A percentile compares a stretch with the other conserved stretches of the same genome.
phyloP scores from a whole-genome alignment of 1,139 yeast genomes.

The Candida frijolesensis region DNA sequence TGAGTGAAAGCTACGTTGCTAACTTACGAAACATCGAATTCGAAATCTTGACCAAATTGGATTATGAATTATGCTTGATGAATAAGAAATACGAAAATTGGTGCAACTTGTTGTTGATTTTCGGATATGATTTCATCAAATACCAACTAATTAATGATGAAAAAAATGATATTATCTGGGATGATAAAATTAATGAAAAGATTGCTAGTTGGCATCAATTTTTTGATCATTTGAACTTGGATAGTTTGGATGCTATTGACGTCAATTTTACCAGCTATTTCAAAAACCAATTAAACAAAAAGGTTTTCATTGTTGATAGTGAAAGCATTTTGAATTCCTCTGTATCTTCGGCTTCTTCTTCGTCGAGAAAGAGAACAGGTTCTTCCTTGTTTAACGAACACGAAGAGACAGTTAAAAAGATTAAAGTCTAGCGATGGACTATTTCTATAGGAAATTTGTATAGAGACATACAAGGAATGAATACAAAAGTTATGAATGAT shows the following conservation, averaged over 20 bases:
- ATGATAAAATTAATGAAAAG: slow-evolving; percentile 24
- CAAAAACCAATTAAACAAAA: slow-evolving; percentile 36
- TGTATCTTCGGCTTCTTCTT: background rate
- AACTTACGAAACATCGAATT: slow-evolving; percentile 58
- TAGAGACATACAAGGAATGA: background rate
- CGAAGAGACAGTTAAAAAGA: slow-evolving; percentile 6
- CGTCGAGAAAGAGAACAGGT: slow-evolving; percentile 10
- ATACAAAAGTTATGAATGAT: background rate
- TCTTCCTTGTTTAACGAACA: slow-evolving; percentile 16
- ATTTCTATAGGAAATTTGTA: slow-evolving; percentile 6
- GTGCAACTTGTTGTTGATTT: slow-evolving; percentile 49
- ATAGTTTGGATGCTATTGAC: slow-evolving; percentile 22
- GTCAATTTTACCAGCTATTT: slow-evolving; percentile 36
- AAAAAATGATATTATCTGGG: slow-evolving; percentile 34
- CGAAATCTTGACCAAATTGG: slow-evolving; percentile 52
- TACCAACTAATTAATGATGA: slow-evolving; percentile 23
- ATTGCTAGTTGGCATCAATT: slow-evolving; percentile 36
- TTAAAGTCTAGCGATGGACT: slow-evolving; percentile 13
- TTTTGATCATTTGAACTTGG: slow-evolving; percentile 23
- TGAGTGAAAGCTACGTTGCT: slow-evolving; percentile 28
- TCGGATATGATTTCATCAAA: slow-evolving; percentile 48
- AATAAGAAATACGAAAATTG: slow-evolving; percentile 54
- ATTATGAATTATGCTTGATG: slow-evolving; percentile 58
- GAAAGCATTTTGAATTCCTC: slow-evolving; percentile 3
- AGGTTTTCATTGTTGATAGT: slow-evolving; percentile 25